Evolutionary conservation across 805 yeast genomes (phyloP), one percentile per base, ranked within the genome.

Genomic region (Teunomyces funiuensis): DNA sequence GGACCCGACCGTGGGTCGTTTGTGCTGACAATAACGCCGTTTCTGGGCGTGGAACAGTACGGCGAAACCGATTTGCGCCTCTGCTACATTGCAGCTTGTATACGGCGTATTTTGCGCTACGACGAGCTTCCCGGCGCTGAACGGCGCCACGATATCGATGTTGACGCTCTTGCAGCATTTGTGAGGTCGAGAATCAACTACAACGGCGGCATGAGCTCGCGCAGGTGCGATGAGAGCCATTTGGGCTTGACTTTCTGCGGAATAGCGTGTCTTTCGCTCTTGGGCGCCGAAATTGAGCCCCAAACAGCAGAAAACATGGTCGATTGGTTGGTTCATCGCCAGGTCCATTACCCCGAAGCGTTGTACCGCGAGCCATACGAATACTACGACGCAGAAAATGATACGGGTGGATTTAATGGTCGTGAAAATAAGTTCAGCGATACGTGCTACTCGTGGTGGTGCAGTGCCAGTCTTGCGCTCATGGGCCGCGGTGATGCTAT

Each of bases 371-470:
- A 64, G 5, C 67, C 58, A 0, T 61, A 71, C 42, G 72, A 65
- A 20, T 59, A 49, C 40, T 63, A 58, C 39, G 82, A 78, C 49
- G 38, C 41, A 5, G 47, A 38, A 0, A 63, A 57, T 2, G 91
- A 84, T 54, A 63, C 63, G 39, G 97, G 97, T 2, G 91, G 91
- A 0, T 81, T 86, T 57, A 87, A 88, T 59, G 97, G 97, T 1
- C 70, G 97, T 36, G 80, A 78, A n/a, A 88, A 88, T 58, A 89
- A 89, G 58, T 75, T 72, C 43, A 85, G 85, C 3, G 97, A 89
- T 60, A 84, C 95, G 0, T 89, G 97, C 65, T 89, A 89, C 55
- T 77, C 84, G 5, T 89, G 88, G 73, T 89, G 97, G 97, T 76
- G 79, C 34, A 53, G 80, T 11, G 90, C 79, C 2, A 68, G 87